Percentiles rank a stretch among this genome's conserved stretches.
These are phyloP conservation scores for Aegilops tauschii DNA, from an alignment of 176 grass and related monocot genomes.

Conservation along the genomic window DNA sequence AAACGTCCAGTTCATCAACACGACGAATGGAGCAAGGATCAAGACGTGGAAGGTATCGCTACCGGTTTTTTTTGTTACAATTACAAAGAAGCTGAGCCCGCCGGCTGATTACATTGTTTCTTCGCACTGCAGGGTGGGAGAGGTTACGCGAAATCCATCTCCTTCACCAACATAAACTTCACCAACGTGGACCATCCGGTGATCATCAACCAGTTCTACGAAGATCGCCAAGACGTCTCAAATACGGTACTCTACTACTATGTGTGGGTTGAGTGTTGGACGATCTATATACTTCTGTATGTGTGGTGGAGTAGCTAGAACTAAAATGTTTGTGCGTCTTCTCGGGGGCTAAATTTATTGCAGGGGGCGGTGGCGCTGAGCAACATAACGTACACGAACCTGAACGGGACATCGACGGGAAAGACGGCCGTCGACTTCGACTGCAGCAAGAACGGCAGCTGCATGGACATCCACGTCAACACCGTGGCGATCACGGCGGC, in stretches of 20 bases:
- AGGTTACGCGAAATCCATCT: constrained; percentile 35
- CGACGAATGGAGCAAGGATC: constrained; percentile 55
- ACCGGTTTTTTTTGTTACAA: too few species aligned
- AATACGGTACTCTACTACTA: not conserved
- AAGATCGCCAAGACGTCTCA: accelerated
- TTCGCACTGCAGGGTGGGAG: not conserved
- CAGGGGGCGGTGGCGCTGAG: constrained; percentile 34
- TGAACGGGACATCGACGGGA: constrained; percentile 13
- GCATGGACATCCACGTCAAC: constrained; percentile 24
- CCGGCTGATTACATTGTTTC: not conserved
- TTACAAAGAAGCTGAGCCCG: too few species aligned
- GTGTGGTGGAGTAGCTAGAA: not conserved
- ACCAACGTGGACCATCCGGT: constrained; percentile 32
- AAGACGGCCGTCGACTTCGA: constrained; percentile 12
- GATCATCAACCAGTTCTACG: constrained; percentile 45
- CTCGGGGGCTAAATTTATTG: not conserved
- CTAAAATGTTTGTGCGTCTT: not conserved
- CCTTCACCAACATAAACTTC: constrained; percentile 35
- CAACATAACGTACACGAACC: constrained; percentile 21
- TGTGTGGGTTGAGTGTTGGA: not conserved
- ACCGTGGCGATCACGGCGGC: not conserved
- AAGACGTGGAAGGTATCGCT: constrained; percentile 35
- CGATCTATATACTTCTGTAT: not conserved
- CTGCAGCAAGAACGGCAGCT: constrained; percentile 24
- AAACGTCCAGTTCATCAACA: constrained; percentile 30